Evolutionary conservation across 129 eudicot genomes (phyloP).

Genomic region (Arctium minus): DNA sequence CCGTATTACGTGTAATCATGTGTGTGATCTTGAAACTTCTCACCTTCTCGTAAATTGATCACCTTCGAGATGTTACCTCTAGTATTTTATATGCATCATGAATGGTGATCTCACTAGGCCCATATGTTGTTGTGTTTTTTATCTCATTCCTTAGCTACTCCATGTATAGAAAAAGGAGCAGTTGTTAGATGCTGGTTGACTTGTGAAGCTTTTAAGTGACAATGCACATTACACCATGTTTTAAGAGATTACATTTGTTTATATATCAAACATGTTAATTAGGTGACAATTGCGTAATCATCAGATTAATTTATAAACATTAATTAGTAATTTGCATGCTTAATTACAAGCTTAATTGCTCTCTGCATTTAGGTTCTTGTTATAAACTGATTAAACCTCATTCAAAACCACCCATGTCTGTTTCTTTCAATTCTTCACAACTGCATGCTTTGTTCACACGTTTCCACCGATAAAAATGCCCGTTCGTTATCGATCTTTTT

Average conservation of each 20-base stretch:
- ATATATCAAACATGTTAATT: not conserved
- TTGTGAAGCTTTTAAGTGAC: not conserved
- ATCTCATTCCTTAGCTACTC: slow-evolving; percentile 17
- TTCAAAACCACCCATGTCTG: slow-evolving; percentile 16
- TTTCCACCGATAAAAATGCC: too few relatives aligned
- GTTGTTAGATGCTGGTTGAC: slow-evolving; percentile 40
- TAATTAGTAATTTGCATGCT: too few relatives aligned
- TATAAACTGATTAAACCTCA: not conserved
- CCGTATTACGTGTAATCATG: too few relatives aligned
- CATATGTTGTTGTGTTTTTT: not conserved
- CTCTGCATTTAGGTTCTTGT: not conserved
- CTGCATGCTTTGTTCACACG: slow-evolving; percentile 27
- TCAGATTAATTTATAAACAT: too few relatives aligned
- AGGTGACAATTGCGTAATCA: too few relatives aligned
- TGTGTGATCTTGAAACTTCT: too few relatives aligned
- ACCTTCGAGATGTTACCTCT: too few relatives aligned
- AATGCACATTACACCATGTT: not conserved
- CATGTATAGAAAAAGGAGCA: slow-evolving; percentile 25
- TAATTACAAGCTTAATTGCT: slow-evolving; percentile 15
- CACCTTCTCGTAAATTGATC: too few relatives aligned
- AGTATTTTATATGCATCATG: too few relatives aligned
- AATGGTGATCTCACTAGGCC: slow-evolving; percentile 17
- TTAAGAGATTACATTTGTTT: not conserved
- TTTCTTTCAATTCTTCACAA: slow-evolving; percentile 7
- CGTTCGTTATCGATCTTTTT: not conserved